Conservation (phyloP, 2,329 filamentous ascomycete species). For the Davidsoniella australis region DNA sequence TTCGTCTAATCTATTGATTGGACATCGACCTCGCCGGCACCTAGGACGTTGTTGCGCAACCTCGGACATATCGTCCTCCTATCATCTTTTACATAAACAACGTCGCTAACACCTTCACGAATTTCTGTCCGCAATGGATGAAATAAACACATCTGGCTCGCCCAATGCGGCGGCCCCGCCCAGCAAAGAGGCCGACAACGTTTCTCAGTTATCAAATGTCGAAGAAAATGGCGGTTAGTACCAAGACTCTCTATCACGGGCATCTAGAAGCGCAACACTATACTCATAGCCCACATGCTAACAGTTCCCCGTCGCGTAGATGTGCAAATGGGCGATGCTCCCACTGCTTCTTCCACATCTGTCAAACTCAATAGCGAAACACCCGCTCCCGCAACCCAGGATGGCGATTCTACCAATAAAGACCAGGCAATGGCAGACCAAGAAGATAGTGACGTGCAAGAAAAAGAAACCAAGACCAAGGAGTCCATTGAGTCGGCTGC, state of each 20-base stretch:
- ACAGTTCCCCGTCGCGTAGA: slow-evolving; percentile 25
- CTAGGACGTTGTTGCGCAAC: background rate
- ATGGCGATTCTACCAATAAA: slow-evolving; percentile 32
- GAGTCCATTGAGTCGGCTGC: slow-evolving; percentile 70
- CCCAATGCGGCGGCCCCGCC: background rate
- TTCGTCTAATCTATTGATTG: no score
- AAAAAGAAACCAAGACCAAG: slow-evolving; percentile 53
- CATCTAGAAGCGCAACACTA: background rate
- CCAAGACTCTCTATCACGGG: background rate
- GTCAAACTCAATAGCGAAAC: slow-evolving; percentile 46
- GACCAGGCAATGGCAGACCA: slow-evolving; percentile 33
- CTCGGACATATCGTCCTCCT: background rate
- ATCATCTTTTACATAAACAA: background rate
- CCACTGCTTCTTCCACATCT: slow-evolving; percentile 25
- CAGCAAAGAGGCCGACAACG: background rate
- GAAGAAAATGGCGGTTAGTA: slow-evolving; percentile 12
- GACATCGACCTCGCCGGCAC: no score
- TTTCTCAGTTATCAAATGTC: background rate
- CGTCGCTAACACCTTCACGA: background rate
- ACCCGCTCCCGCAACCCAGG: slow-evolving; percentile 45
- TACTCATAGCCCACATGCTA: background rate
- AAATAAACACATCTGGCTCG: background rate
- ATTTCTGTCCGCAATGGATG: slow-evolving; percentile 7
- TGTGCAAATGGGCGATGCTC: slow-evolving; percentile 43
- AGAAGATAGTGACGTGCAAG: slow-evolving; percentile 32